Evolutionary conservation across 2,329 filamentous ascomycete species (phyloP), one percentile per base, ranked within the genome.

Genomic region (Trematosphaeria pertusa): DNA sequence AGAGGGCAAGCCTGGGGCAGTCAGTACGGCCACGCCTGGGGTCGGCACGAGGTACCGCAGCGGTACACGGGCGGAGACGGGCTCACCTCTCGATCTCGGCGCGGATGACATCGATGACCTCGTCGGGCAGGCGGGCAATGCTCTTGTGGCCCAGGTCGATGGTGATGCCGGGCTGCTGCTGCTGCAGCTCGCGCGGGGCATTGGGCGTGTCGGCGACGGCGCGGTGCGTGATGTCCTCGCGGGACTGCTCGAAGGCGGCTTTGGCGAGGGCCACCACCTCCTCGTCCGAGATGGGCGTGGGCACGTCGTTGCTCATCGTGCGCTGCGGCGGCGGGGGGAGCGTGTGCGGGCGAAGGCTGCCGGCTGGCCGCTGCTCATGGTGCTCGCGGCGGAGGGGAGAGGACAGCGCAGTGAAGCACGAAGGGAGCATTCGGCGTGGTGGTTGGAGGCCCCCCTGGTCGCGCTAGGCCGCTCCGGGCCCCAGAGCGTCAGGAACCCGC

Each of bases 101-200:
- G 70, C 87, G 88, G 61, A 91, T 87, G 51, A 90, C 82, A 61
- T 88, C 84, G 31, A 91, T 84, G 33, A 89, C 84, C 69, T 90
- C 87, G 48, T 88, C 86, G 0, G 87, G 87, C 45, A 91, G 73
- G 53, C 80, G 82, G 59, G 84, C 81, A 34, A 92, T 91, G 63
- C 84, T 85, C 72, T 87, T 87, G 61, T 88, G 85, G 70, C 88
- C 89, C 54, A 92, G 73, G 70, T 92, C 87, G 59, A 93, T 87
- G 22, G 89, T 92, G 48, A 91, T 83, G 48, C 89, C 88, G 1
- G 86, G 84, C 64, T 86, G 67, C 74, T 84, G 64, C 52, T 64
- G 62, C 79, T 84, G 54, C 54, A 70, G 83, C 78, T 50, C 80
- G 78, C 64, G 62, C 51, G 79, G 81, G 33, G 80, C 81, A 54